Evolutionary conservation across 2,329 filamentous ascomycete species (phyloP).

Genomic region (Colletotrichum incanum): DNA sequence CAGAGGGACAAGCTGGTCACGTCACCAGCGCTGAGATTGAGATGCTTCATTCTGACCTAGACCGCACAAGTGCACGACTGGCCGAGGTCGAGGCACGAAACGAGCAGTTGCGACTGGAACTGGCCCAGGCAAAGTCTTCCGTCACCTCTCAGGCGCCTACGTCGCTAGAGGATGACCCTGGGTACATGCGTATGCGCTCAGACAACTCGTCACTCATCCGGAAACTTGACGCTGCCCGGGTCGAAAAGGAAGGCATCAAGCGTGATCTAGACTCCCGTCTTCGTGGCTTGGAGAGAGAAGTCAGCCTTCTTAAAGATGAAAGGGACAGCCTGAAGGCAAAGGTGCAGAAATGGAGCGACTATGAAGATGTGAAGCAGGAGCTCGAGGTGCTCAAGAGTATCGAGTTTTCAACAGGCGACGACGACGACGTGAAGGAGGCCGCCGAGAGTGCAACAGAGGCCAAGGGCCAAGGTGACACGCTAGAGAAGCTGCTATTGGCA

Average conservation of each 20-base stretch:
- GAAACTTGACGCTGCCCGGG: slow-evolving; percentile 86
- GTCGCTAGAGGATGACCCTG: slow-evolving; percentile 88
- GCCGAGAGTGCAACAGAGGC: slow-evolving; percentile 64
- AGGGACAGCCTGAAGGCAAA: slow-evolving; percentile 85
- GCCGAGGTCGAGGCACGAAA: slow-evolving; percentile 95
- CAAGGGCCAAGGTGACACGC: slow-evolving; percentile 80
- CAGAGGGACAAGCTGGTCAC: slow-evolving; percentile 70
- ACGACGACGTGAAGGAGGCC: slow-evolving; percentile 69
- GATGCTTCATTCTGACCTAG: slow-evolving; percentile 91
- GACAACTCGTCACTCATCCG: slow-evolving; percentile 94
- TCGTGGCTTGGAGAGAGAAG: slow-evolving; percentile 85
- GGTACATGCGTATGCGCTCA: slow-evolving; percentile 88
- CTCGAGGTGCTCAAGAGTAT: slow-evolving; percentile 98
- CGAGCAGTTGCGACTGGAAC: slow-evolving; percentile 90
- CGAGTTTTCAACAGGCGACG: slow-evolving; percentile 93
- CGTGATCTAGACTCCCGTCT: slow-evolving; percentile 83
- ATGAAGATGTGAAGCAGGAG: slow-evolving; percentile 96
- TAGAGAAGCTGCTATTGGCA: slow-evolving; percentile 92
- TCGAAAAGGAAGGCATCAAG: slow-evolving; percentile 87
- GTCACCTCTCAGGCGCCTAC: slow-evolving; percentile 72
- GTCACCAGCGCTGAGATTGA: slow-evolving; percentile 93
- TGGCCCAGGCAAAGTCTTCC: slow-evolving; percentile 89
- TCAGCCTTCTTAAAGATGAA: slow-evolving; percentile 82
- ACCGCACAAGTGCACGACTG: slow-evolving; percentile 87
- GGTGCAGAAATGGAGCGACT: slow-evolving; percentile 91